Percentiles rank a stretch among this genome's conserved stretches.
These are phyloP conservation scores for Diophrys sp. DNA, from an alignment of 73 alveolate species.

Conservation along the genomic window DNA sequence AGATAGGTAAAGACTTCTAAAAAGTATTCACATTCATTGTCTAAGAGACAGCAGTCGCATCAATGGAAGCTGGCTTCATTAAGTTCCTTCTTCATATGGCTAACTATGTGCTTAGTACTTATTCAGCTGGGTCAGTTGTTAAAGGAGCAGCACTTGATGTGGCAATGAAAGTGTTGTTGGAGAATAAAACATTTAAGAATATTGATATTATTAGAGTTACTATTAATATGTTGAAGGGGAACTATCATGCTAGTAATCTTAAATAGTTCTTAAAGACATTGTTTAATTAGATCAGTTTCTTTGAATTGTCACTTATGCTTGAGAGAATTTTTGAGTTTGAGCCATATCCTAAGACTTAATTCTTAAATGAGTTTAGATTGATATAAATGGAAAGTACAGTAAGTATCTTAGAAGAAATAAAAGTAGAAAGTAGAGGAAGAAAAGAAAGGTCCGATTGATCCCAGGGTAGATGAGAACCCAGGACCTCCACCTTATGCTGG, in stretches of 20 bases:
- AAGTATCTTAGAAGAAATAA: too few species aligned
- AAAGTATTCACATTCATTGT: constrained; percentile 17
- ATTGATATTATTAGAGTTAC: constrained; percentile 51
- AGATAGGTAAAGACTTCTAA: constrained; percentile 34
- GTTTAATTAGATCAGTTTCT: constrained; percentile 13
- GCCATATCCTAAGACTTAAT: constrained; percentile 42
- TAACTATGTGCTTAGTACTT: constrained; percentile 33
- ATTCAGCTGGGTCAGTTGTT: constrained; percentile 19
- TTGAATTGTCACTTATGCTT: constrained; percentile 34
- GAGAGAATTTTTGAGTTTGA: constrained; percentile 47
- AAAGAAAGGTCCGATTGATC: too few species aligned
- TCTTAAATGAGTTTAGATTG: constrained; percentile 34
- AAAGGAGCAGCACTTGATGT: constrained; percentile 42
- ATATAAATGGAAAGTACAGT: too few species aligned
- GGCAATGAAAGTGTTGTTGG: constrained; percentile 9
- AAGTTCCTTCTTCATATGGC: constrained; percentile 25
- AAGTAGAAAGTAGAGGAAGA: too few species aligned
- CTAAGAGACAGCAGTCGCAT: constrained; percentile 1
- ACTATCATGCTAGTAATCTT: constrained; percentile 20
- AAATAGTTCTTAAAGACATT: constrained; percentile 11
- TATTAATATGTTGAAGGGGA: constrained; percentile 46
- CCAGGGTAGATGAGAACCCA: too few species aligned
- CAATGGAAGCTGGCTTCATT: constrained; percentile 21
- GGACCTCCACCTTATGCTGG: background rate
- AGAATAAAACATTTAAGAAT: constrained; percentile 21